Base-by-base conservation (phyloP, 257 asterid species). In the Penstemon davidsonii region DNA sequence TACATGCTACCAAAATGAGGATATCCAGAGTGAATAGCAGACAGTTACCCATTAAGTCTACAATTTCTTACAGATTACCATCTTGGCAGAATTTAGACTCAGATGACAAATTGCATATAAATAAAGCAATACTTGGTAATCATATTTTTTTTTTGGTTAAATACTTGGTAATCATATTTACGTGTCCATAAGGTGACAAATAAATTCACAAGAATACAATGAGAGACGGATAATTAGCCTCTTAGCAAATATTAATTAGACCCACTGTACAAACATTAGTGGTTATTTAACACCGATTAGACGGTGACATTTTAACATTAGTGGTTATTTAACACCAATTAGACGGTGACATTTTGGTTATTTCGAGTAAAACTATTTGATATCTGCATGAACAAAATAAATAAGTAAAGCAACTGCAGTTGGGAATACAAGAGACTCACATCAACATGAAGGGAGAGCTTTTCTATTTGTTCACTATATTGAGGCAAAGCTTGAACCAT, bases 401-500 rank as follows among this genome's bases (percentile, higher is more conserved):
- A 50, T 57, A 62, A 60, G 75, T 59, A 63, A 64, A 41, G 55
- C 67, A 63, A 54, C 37, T 15, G 67, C 67, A 69, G 59, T 36
- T 72, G 70, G 60, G 50, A 68, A 62, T 60, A 58, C 59, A 67
- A 25, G 78, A 76, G 62, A 94, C 99, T 89, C 82, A 94, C 99
- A 83, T 94, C 99, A 62, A 94, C 97, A 89, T 94, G 99, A 63
- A 94, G 99, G 53, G 99, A 94, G 72, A 94, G 98, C 83, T 91
- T 94, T 79, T 94, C 99, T 55, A 91, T 94, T 80, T 94, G 99
- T 84, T 94, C 98, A 73, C 99, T 91, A 71, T 94, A 94, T 65
- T 94, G 96, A 75, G 99, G 98, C 90, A 94, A 82, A 66, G 99
- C 98, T 78, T 94, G 99, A 76, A 94, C 99, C 97, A 91, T 87